Conservation (phyloP, 1,139 yeast genomes). For the Nakaseomyces nivariensis region DNA sequence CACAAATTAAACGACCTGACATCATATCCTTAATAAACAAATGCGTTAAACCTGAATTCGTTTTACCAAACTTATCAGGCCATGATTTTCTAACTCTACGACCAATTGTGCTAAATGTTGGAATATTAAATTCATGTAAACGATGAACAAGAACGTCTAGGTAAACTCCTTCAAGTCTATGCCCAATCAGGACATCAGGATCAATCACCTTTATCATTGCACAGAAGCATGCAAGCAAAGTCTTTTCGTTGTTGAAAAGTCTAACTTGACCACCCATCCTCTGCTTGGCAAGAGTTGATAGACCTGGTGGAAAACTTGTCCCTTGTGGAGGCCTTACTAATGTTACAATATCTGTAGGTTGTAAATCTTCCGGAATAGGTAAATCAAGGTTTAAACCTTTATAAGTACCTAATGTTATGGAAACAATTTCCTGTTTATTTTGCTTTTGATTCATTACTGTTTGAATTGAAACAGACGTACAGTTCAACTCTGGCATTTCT, state of each 20-base stretch:
- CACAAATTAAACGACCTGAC: constrained; percentile 85
- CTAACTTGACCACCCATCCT: constrained; percentile 35
- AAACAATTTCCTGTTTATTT: constrained; percentile 78
- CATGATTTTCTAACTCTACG: constrained; percentile 64
- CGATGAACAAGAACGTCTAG: constrained; percentile 76
- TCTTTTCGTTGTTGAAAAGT: constrained; percentile 61
- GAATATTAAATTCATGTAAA: constrained; percentile 60
- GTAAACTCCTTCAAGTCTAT: constrained; percentile 68
- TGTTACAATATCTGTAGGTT: constrained; percentile 53
- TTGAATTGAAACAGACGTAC: constrained; percentile 70
- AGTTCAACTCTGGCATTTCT: constrained; percentile 54
- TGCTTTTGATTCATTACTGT: constrained; percentile 62
- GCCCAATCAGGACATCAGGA: constrained; percentile 89
- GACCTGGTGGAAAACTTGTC: constrained; percentile 35
- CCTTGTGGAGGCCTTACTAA: constrained; percentile 79
- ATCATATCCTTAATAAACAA: constrained; percentile 57
- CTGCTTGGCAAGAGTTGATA: constrained; percentile 23
- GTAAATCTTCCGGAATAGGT: constrained; percentile 45
- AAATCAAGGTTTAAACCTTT: constrained; percentile 61
- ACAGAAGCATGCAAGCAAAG: constrained; percentile 61
- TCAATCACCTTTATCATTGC: constrained; percentile 64
- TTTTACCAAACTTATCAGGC: constrained; percentile 63
- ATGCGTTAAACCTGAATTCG: constrained; percentile 35
- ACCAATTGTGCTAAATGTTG: constrained; percentile 78
- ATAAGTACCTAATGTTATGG: constrained; percentile 68